phyloP scores from a whole-genome alignment of 495 filamentous ascomycete genomes.

The Hypoxylon lienhwacheense region DNA sequence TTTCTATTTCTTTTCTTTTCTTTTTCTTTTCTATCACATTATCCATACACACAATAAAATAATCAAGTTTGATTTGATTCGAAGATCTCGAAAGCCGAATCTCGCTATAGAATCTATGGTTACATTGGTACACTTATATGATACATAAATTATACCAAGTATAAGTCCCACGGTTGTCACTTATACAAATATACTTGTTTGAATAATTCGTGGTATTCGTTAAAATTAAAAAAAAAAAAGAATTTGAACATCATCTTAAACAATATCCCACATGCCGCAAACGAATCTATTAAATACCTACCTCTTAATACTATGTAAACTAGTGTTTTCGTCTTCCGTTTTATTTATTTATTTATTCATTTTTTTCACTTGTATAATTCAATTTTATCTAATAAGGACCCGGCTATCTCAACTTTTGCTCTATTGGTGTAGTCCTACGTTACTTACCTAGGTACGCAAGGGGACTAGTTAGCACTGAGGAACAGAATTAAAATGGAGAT shows the following conservation, averaged over 20 bases:
- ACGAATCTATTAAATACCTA: not conserved
- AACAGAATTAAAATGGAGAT: no score
- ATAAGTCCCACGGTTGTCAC: no score
- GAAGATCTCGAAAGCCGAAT: not conserved
- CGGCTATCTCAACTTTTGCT: conserved; percentile 8
- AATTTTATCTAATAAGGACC: conserved; percentile 11
- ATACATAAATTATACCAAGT: no score
- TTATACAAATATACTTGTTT: not conserved
- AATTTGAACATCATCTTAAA: not conserved
- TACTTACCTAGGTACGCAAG: no score
- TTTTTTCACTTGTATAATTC: not conserved
- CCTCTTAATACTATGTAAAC: no score
- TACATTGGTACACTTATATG: no score
- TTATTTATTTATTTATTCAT: not conserved
- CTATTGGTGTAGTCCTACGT: not conserved
- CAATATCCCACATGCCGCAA: not conserved
- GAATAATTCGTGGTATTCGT: not conserved
- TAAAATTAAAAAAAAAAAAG: no score
- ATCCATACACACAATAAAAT: no score
- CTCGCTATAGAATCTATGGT: no score
- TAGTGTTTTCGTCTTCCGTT: not conserved
- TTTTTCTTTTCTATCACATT: not conserved
- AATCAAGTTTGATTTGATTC: not conserved
- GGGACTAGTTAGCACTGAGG: no score
- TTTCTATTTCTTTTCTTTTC: no score